Base-by-base conservation (phyloP, 129 eudicot genomes). In the Saposhnikovia divaricata region DNA sequence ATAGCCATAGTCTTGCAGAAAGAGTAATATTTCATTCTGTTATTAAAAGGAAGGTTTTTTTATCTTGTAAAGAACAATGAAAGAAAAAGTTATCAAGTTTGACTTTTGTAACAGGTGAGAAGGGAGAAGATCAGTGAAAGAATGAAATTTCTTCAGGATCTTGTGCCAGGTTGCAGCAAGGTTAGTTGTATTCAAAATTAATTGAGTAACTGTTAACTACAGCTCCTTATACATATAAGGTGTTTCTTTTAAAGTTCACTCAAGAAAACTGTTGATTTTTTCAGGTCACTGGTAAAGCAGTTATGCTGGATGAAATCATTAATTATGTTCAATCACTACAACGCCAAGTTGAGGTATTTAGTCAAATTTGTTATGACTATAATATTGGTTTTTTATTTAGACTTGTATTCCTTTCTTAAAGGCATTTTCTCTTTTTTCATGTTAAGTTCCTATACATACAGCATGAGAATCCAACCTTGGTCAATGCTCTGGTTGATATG, bases 101-200 rank as follows among this genome's bases (percentile, higher is more conserved):
- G 46, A 70, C 74, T 51, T 80, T 72, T 53, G 63, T 80, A 73
- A 80, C 81, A 95, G 99, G 94, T 92, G 76, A 92, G 99, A 75
- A 90, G 99, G 88, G 99, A 95, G 82, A 95, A 95, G 78, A 95
- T 95, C 77, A 95, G 99, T 85, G 99, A 95, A 85, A 85, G 99
- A 86, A 95, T 95, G 99, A 95, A 92, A 82, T 95, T 84, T 55
- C 99, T 95, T 85, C 99, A 95, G 88, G 99, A 95, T 77, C 97
- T 95, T 84, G 99, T 95, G 21, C 99, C 99, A 79, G 97, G 99
- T 85, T 95, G 99, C 83, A 95, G 90, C 90, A 95, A 95, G 99
- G 99, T 94, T 80, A 46, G 87, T 80, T 28, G 11, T 77, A 43
- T 46, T 65, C 25, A 28, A 61, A 28, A 40, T 18, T 19, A 63